A percentile compares a stretch with the other conserved stretches of the same genome.
phyloP scores from a whole-genome alignment of 2,329 filamentous ascomycete species.

The Allantophomopsis lycopodina region DNA sequence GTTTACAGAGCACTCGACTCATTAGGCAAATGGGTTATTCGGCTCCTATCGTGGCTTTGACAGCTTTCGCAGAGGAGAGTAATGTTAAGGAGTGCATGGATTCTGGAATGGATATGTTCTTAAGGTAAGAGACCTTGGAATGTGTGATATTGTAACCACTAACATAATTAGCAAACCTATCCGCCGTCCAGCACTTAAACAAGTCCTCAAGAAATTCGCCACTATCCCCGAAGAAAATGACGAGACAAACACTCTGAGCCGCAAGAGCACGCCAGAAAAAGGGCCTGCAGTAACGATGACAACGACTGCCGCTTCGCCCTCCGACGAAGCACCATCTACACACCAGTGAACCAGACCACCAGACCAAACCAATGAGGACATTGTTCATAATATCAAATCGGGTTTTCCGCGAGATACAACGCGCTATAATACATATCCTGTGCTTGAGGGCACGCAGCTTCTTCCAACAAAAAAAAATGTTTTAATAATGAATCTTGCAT shows the following conservation, averaged over 20 bases:
- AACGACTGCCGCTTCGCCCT: too few species aligned
- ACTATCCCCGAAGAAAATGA: conserved; percentile 60
- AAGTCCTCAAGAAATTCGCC: conserved; percentile 72
- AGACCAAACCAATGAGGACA: too few species aligned
- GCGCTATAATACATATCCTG: too few species aligned
- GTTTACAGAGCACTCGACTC: conserved; percentile 70
- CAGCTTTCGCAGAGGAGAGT: conserved; percentile 80
- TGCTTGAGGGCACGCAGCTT: too few species aligned
- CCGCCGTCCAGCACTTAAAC: conserved; percentile 69
- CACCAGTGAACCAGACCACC: too few species aligned
- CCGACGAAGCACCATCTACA: too few species aligned
- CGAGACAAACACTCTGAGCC: conserved; percentile 11
- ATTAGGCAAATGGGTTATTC: conserved; percentile 80
- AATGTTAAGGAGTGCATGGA: conserved; percentile 80
- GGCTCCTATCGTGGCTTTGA: conserved; percentile 80
- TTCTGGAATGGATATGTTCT: conserved; percentile 84
- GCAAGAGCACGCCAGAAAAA: conserved; percentile 7
- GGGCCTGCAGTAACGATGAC: too few species aligned
- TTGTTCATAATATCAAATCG: too few species aligned
- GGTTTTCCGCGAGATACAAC: too few species aligned
- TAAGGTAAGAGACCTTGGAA: conserved; percentile 21
- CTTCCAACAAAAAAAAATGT: too few species aligned
- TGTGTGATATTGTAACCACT: conserved; percentile 3
- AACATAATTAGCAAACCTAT: conserved; percentile 45
- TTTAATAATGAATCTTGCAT: too few species aligned